These are phyloP conservation scores for Nissolia schottii DNA, from an alignment of 306 rosid species.

Conservation along the genomic window DNA sequence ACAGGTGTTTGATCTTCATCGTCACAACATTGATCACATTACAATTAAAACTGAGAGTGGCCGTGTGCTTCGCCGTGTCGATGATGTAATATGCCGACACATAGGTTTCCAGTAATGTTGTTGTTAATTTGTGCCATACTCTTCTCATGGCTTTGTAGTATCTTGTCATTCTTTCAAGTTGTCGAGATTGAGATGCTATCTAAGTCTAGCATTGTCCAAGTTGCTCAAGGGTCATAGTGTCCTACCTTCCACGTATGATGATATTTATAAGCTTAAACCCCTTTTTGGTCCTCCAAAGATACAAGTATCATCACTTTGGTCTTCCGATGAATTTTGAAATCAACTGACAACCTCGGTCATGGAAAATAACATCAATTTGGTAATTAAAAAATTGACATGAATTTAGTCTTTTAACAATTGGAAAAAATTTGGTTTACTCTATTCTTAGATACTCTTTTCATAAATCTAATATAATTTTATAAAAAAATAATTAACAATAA, in stretches of 20 bases:
- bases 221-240: background rate
- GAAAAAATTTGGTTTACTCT: background rate
- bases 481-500: background rate
- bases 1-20: constrained; percentile 88
- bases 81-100: constrained; percentile 58
- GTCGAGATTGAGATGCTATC: constrained; percentile 1
- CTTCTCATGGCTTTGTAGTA: background rate
- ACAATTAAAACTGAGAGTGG: constrained; percentile 77
- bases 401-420: background rate
- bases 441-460: background rate
- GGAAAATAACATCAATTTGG: background rate
- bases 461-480: background rate
- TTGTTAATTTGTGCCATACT: background rate
- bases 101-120: background rate
- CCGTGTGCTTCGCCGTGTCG: constrained; percentile 80
- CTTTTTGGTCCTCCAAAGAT: background rate
- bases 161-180: constrained; percentile 1
- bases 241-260: background rate
- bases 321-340: background rate
- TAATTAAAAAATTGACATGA: background rate
- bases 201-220: constrained; percentile 1
- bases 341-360: background rate
- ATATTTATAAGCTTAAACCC: background rate
- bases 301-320: background rate
- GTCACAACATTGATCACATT: constrained; percentile 94